These are phyloP conservation scores for Protostelium mycophagum DNA, from an alignment of 78 protist species.

Conservation along the genomic window DNA sequence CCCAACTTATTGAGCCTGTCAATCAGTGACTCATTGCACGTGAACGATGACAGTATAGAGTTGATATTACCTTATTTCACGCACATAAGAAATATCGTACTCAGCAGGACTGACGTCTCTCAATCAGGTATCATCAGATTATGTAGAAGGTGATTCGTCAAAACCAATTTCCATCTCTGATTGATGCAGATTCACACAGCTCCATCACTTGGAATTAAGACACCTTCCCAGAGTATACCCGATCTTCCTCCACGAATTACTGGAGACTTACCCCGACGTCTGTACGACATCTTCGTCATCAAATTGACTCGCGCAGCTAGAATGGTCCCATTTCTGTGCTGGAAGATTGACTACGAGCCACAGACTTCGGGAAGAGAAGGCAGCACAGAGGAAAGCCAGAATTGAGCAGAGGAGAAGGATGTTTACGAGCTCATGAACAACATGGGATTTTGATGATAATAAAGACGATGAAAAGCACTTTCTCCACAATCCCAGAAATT, in stretches of 20 bases:
- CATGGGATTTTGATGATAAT: too few relatives aligned
- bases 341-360: background rate
- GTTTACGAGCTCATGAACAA: too few relatives aligned
- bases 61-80: background rate
- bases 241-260: background rate
- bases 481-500: too few relatives aligned
- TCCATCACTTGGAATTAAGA: background rate
- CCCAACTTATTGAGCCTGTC: background rate
- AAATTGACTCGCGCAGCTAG: background rate
- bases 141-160: background rate
- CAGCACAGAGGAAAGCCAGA: background rate
- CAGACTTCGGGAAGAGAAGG: background rate
- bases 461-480: too few relatives aligned
- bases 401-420: background rate
- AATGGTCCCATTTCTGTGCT: background rate
- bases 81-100: background rate
- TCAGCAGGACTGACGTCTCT: background rate
- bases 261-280: background rate
- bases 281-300: background rate
- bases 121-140: background rate
- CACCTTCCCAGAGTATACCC: background rate
- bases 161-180: too few relatives aligned
- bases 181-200: background rate
- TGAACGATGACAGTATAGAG: background rate
- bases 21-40: background rate